Evolutionary conservation across 139 green algal genomes (phyloP).

Genomic region (Trebouxia sp.): DNA sequence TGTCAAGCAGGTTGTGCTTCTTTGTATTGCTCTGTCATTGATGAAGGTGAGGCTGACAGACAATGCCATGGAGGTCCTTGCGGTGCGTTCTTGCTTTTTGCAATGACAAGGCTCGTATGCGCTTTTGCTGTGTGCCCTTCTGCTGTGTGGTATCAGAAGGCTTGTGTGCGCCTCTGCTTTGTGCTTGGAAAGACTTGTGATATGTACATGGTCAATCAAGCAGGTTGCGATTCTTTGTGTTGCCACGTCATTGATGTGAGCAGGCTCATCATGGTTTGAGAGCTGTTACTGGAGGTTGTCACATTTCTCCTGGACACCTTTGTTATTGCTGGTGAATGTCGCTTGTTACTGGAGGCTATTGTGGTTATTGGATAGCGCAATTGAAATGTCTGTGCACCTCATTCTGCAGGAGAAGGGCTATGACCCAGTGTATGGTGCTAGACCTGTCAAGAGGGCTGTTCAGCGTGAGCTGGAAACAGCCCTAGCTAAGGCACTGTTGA

Average conservation of each 20-base stretch:
- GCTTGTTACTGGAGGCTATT: no score
- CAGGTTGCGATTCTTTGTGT: background rate
- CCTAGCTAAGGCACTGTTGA: slow-evolving; percentile 80
- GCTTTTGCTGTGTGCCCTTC: no score
- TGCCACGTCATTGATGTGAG: no score
- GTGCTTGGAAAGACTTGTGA: no score
- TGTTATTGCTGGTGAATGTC: no score
- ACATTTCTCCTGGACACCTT: no score
- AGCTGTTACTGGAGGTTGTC: no score
- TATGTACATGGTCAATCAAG: background rate
- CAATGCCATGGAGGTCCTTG: slow-evolving; percentile 79
- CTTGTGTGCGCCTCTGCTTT: no score
- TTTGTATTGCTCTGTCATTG: background rate
- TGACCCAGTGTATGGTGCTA: slow-evolving; percentile 92
- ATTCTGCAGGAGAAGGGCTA: slow-evolving; percentile 64
- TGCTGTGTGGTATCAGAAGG: no score
- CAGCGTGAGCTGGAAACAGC: slow-evolving; percentile 96
- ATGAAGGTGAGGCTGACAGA: slow-evolving; percentile 77
- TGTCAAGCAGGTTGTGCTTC: background rate
- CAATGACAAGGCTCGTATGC: background rate
- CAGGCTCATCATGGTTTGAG: no score
- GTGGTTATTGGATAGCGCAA: no score
- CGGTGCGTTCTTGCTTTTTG: slow-evolving; percentile 21
- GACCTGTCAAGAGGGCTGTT: slow-evolving; percentile 96
- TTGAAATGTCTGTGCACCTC: background rate